Base-by-base conservation (phyloP, 2,329 filamentous ascomycete species). In the Sporothrix schenckii region DNA sequence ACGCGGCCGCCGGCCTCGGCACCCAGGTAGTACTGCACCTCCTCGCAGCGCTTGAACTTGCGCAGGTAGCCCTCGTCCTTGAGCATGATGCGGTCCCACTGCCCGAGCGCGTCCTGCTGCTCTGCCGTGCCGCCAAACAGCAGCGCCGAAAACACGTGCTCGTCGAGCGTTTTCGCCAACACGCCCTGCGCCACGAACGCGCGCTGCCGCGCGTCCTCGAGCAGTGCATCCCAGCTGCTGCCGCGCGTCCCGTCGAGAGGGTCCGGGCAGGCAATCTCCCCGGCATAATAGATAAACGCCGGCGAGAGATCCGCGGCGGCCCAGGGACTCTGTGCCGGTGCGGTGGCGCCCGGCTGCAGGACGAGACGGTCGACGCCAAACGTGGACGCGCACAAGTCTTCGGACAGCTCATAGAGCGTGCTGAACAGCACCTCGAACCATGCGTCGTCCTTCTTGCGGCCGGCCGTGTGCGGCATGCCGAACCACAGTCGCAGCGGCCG, bases 61-160 rank as follows among this genome's bases (percentile, higher is more conserved):
- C 80, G 79, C 13, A 70, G 68, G 67, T 80, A 81, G 2, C 80
- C 81, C 82, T 81, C 79, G 21, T 75, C 61, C 1, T 73, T n/a
- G 13, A 79, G 16, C 66, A 75, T 78, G n/a, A 72, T 72, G 34
- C 70, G 14, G 68, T 82, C 81, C 41, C 77, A 74, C 13, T 74
- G 73, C 2, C 75, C 71, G 27, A 83, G 74, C 66, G 78, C 76
- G 0, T 69, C 41, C 60, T 73, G 72, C 70, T 77, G 75, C 1
- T n/a, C 2, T 4, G 74, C n/a, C 1, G 72, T 73, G 4, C 78
- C 81, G 41, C 82, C 81, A 71, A 83, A 83, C 0, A 83, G 73
- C 53, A 83, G 74, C 52, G 78, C 76, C 50, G 77, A 77, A 69
- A 81, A 81, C 39, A 83, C 79, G 21, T 77, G 76, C 72, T 76